These are phyloP conservation scores for Globisporangium polare DNA, from an alignment of 352 stramenopile species.

Conservation along the genomic window DNA sequence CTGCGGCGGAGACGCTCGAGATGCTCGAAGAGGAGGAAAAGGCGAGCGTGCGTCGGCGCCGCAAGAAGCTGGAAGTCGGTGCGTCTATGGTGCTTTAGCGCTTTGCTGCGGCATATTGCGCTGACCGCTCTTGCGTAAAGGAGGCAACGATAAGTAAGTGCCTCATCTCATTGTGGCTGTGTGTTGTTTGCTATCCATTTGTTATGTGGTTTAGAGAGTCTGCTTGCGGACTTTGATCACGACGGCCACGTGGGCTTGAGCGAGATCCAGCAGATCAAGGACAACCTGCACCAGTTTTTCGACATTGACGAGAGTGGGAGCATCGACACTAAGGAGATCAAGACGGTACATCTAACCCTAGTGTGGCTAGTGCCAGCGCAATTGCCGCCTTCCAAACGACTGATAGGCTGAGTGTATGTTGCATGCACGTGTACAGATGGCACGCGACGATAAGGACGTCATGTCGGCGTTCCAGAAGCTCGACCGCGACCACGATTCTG, in stretches of 20 bases:
- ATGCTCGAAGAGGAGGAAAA: conserved; percentile 20
- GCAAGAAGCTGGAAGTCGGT: conserved; percentile 16
- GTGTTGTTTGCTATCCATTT: background rate
- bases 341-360: too few species aligned
- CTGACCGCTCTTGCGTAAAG: too few species aligned
- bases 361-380: too few species aligned
- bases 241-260: conserved; percentile 66
- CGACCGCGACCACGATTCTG: conserved; percentile 70
- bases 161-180: background rate
- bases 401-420: too few species aligned
- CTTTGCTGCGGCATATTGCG: too few species aligned
- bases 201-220: conserved; percentile 37
- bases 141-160: too few species aligned
- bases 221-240: conserved; percentile 78
- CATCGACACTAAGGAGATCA: conserved; percentile 72
- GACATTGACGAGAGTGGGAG: conserved; percentile 75
- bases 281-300: conserved; percentile 78
- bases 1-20: conserved; percentile 13
- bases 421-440: conserved; percentile 24
- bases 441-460: conserved; percentile 60
- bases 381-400: too few species aligned
- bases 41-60: conserved; percentile 6
- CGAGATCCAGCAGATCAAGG: conserved; percentile 79
- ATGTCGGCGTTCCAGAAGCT: conserved; percentile 68
- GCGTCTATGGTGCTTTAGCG: background rate